phyloP scores from a whole-genome alignment of 1,139 yeast genomes.

The Kurtzmaniella quercitrusa region DNA sequence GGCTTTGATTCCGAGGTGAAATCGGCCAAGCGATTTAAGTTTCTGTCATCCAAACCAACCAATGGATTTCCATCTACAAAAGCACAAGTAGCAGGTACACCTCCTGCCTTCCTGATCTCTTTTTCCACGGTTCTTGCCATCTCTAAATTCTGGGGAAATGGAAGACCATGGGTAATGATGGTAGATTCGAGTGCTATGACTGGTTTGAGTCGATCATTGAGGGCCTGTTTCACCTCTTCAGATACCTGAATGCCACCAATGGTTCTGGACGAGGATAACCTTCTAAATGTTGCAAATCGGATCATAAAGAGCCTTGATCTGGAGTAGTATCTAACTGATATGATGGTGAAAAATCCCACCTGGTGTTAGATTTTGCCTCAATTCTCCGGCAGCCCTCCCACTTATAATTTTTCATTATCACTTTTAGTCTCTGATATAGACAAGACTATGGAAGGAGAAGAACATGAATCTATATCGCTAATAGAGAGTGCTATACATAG shows the following conservation, averaged over 20 bases:
- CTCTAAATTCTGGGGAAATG: conserved; percentile 68
- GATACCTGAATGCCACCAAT: conserved; percentile 30
- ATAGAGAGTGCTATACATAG: neutral
- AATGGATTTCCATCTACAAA: conserved; percentile 67
- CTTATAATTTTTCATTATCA: neutral
- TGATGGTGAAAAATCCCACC: neutral
- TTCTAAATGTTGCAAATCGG: neutral
- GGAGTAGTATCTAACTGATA: neutral
- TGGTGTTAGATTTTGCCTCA: neutral
- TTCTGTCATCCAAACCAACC: conserved; percentile 54
- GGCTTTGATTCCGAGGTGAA: conserved; percentile 19
- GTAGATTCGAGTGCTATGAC: conserved; percentile 83
- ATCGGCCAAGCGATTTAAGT: conserved; percentile 50
- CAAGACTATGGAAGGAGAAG: neutral
- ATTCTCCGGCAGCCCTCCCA: neutral
- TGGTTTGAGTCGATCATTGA: conserved; percentile 46
- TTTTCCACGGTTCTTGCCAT: conserved; percentile 72
- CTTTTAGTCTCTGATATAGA: too few relatives aligned
- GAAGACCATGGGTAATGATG: conserved; percentile 86
- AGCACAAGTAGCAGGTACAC: conserved; percentile 83
- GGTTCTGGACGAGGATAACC: neutral
- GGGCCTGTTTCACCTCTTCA: conserved; percentile 60
- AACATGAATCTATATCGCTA: neutral
- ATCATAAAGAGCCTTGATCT: neutral
- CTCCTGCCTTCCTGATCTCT: conserved; percentile 58